Evolutionary conservation across 768 basidiomycete genomes (phyloP).

Genomic region (Naganishia onofrii): DNA sequence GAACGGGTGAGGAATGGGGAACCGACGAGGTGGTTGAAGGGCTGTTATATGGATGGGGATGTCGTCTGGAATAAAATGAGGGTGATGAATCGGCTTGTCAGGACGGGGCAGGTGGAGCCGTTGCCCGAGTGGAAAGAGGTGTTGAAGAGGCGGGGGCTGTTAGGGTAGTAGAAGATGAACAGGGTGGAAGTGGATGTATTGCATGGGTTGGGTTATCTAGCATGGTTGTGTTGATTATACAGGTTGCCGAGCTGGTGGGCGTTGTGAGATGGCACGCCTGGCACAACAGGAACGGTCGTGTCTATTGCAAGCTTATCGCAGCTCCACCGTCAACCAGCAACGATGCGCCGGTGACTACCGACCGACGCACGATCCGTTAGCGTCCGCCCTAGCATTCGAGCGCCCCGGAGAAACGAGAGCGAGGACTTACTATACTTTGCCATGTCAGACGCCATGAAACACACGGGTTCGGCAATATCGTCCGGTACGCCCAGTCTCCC

Average conservation of each 20-base stretch:
- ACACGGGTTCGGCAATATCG: conserved; percentile 70
- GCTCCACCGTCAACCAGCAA: conserved; percentile 70
- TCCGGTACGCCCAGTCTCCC: conserved; percentile 69
- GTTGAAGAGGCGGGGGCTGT: not conserved
- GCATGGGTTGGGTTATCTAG: not conserved
- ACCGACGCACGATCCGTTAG: no score
- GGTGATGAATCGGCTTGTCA: conserved; percentile 20
- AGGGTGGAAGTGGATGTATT: no score
- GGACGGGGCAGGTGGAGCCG: conserved; percentile 19
- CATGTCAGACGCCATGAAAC: conserved; percentile 70
- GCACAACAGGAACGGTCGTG: no score
- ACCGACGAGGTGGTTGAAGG: conserved; percentile 81
- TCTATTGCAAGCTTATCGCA: conserved; percentile 66
- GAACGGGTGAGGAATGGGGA: conserved; percentile 47
- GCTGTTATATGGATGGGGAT: conserved; percentile 59
- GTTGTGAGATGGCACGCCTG: no score
- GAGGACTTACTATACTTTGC: conserved; percentile 60
- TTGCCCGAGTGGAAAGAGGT: conserved; percentile 9
- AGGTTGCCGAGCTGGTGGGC: no score
- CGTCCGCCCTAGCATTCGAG: no score
- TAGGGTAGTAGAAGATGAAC: no score
- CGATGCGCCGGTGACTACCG: conserved; percentile 62
- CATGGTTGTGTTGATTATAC: not conserved
- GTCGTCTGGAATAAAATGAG: conserved; percentile 59
- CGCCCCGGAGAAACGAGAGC: not conserved